Percentiles rank a stretch among this genome's conserved stretches.
Conservation (phyloP, 441 rosid genomes). For the Euphorbia corollata region DNA sequence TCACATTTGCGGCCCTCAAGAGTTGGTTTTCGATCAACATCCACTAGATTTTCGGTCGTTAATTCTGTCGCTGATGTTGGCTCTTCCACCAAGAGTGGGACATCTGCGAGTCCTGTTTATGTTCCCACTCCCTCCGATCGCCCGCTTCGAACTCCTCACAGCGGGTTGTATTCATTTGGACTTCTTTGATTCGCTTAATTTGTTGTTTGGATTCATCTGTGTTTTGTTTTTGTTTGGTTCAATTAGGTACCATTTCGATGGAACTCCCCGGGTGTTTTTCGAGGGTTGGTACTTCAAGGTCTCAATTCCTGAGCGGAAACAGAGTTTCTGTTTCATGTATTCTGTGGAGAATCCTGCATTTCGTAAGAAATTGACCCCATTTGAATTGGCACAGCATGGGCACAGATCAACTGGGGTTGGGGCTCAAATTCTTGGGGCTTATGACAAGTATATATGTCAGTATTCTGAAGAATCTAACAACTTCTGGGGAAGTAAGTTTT, state of each 20-base stretch:
- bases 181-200: not conserved
- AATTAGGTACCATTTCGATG: conserved; percentile 83
- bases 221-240: conserved; percentile 11
- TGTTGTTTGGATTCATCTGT: not conserved
- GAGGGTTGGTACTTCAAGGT: conserved; percentile 97
- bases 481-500: conserved; percentile 84
- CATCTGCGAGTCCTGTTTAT: conserved; percentile 39
- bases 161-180: conserved; percentile 49
- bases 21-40: conserved; percentile 14
- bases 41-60: conserved; percentile 21
- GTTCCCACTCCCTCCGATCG: conserved; percentile 66
- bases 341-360: conserved; percentile 84
- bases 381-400: conserved; percentile 58
- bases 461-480: conserved; percentile 54
- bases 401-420: conserved; percentile 75
- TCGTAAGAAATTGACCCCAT: conserved; percentile 35
- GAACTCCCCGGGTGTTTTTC: conserved; percentile 59
- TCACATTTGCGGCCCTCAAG: conserved; percentile 20
- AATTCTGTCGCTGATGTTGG: conserved; percentile 16
- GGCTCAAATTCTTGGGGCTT: conserved; percentile 88
- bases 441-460: conserved; percentile 76
- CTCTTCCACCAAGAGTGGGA: not conserved
- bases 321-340: conserved; percentile 95
- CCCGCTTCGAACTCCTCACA: conserved; percentile 83
- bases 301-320: conserved; percentile 68